Evolutionary conservation across 2,329 filamentous ascomycete species (phyloP).

Genomic region (Aspergillus sojae): DNA sequence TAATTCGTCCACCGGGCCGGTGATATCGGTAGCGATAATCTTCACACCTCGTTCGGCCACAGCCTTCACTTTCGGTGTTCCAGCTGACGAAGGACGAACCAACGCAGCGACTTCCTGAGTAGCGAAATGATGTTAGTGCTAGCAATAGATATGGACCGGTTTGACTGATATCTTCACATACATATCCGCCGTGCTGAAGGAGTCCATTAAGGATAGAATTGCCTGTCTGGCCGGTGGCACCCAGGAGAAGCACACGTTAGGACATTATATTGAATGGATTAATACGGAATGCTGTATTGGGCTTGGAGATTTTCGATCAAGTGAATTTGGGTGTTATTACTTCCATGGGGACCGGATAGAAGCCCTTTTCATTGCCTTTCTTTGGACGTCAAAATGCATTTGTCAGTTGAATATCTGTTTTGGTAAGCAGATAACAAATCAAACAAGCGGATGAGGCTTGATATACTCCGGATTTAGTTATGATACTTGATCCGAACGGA

Average conservation of each 20-base stretch:
- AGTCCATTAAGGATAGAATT: conserved; percentile 29
- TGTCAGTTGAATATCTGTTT: neutral
- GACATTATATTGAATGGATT: neutral
- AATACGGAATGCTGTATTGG: neutral
- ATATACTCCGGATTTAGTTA: neutral
- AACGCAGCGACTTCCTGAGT: conserved; percentile 48
- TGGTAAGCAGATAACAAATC: neutral
- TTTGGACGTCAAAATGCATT: neutral
- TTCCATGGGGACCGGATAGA: neutral
- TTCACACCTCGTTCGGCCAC: conserved; percentile 43
- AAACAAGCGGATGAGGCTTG: neutral
- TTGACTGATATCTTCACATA: conserved; percentile 7
- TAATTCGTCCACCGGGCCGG: neutral
- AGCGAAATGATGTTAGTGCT: neutral
- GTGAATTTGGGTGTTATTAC: neutral
- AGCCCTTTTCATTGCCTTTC: neutral
- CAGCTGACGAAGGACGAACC: conserved; percentile 43
- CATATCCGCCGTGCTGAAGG: conserved; percentile 23
- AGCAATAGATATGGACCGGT: neutral
- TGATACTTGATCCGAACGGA: neutral
- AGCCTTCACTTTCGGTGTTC: conserved; percentile 42
- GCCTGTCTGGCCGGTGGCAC: conserved; percentile 33
- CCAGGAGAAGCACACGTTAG: conserved; percentile 24
- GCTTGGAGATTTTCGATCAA: neutral
- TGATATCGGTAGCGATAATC: conserved; percentile 27